Percentiles rank a stretch among this genome's conserved stretches.
Evolutionary conservation across 139 green algal genomes (phyloP).

Genomic region (Edaphochlamys debaryana): DNA sequence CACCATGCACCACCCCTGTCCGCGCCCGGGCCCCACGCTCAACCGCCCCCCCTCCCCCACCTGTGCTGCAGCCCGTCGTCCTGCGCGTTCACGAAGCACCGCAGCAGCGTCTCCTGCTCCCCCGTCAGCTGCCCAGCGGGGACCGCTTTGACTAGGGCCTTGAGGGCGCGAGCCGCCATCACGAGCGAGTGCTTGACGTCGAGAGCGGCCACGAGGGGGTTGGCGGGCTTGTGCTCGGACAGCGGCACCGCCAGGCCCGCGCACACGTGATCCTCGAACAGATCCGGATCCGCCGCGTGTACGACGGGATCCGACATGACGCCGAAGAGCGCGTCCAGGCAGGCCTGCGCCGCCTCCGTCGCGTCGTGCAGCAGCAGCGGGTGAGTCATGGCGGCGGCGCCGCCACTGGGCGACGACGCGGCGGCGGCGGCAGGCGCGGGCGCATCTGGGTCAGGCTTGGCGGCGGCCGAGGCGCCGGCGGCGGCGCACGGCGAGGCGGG

Average conservation of each 20-base stretch:
- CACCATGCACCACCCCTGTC: too few species aligned
- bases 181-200: conserved; percentile 28
- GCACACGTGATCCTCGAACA: conserved; percentile 41
- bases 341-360: conserved; percentile 27
- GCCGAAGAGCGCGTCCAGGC: conserved; percentile 31
- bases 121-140: conserved; percentile 10
- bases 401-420: not conserved
- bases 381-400: conserved; percentile 1
- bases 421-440: not conserved
- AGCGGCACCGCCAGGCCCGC: conserved; percentile 30
- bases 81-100: conserved; percentile 40
- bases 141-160: conserved; percentile 16
- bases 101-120: conserved; percentile 35
- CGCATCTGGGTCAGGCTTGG: not conserved
- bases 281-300: conserved; percentile 17
- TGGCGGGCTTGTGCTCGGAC: conserved; percentile 7
- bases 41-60: not conserved
- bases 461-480: not conserved
- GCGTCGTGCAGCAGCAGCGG: conserved; percentile 28
- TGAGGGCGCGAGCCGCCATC: conserved; percentile 31
- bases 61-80: conserved; percentile 38
- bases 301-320: not conserved
- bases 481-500: not conserved
- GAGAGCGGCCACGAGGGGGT: conserved; percentile 28
- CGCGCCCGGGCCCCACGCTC: too few species aligned